Conservation (phyloP, 1,284 basidiomycete genomes). For the Stereum hirsutum region DNA sequence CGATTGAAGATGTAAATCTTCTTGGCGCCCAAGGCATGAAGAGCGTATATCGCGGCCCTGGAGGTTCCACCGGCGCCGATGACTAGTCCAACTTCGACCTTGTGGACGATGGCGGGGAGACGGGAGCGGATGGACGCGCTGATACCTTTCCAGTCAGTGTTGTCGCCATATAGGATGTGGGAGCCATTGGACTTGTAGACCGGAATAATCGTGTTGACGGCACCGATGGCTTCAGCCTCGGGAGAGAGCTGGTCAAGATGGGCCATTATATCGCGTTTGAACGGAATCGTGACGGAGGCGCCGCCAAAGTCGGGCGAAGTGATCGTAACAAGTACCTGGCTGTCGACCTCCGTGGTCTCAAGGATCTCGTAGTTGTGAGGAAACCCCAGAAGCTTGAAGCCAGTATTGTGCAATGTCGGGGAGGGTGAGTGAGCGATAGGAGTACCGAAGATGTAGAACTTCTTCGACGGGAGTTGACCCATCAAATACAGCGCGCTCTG, state of each 20-base stretch:
- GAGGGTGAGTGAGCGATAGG: slow-evolving; percentile 90
- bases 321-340: slow-evolving; percentile 58
- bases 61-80: slow-evolving; percentile 92
- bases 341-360: slow-evolving; percentile 65
- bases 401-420: slow-evolving; percentile 90
- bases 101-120: slow-evolving; percentile 23
- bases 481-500: slow-evolving; percentile 75
- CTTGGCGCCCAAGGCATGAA: slow-evolving; percentile 60
- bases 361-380: slow-evolving; percentile 76
- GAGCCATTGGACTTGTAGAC: slow-evolving; percentile 30
- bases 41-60: slow-evolving; percentile 85
- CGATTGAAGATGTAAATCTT: slow-evolving; percentile 84
- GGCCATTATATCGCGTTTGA: slow-evolving; percentile 83
- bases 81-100: slow-evolving; percentile 53
- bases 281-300: slow-evolving; percentile 92
- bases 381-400: slow-evolving; percentile 72
- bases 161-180: slow-evolving; percentile 70
- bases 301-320: slow-evolving; percentile 79
- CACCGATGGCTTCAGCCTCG: slow-evolving; percentile 79
- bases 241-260: slow-evolving; percentile 71
- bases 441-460: slow-evolving; percentile 83
- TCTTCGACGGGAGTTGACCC: slow-evolving; percentile 64
- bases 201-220: slow-evolving; percentile 87
- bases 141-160: slow-evolving; percentile 92
- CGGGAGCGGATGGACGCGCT: slow-evolving; percentile 43